Evolutionary conservation across 1,284 basidiomycete genomes (phyloP).

Genomic region (Cryptococcus jaspeensis): DNA sequence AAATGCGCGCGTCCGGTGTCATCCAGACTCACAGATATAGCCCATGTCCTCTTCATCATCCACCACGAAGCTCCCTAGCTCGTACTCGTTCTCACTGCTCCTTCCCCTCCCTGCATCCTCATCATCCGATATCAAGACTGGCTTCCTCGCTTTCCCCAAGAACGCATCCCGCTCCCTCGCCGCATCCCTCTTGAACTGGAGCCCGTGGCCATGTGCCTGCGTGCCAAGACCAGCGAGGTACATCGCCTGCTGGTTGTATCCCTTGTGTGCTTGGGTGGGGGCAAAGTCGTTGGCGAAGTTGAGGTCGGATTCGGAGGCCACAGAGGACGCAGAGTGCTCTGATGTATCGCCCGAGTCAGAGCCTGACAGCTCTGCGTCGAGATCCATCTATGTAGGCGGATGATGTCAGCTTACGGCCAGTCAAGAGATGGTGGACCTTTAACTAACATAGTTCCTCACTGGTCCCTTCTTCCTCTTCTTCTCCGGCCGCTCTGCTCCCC

Average conservation of each 20-base stretch:
- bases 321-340: slow-evolving; percentile 40
- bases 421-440: too few relatives aligned
- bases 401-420: background rate
- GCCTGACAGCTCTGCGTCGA: slow-evolving; percentile 41
- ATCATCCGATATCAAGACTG: slow-evolving; percentile 44
- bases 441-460: slow-evolving; percentile 22
- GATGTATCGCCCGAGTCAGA: slow-evolving; percentile 22
- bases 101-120: slow-evolving; percentile 19
- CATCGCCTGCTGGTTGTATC: slow-evolving; percentile 50
- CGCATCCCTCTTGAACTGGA: slow-evolving; percentile 30
- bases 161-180: slow-evolving; percentile 24
- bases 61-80: slow-evolving; percentile 45
- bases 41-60: slow-evolving; percentile 39
- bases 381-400: slow-evolving; percentile 28
- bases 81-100: slow-evolving; percentile 43
- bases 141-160: slow-evolving; percentile 42
- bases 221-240: slow-evolving; percentile 47
- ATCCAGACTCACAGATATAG: slow-evolving; percentile 18
- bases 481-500: slow-evolving; percentile 2
- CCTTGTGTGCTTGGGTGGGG: slow-evolving; percentile 53
- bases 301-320: slow-evolving; percentile 48
- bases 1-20: too few relatives aligned
- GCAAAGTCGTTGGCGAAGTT: slow-evolving; percentile 50
- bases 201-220: slow-evolving; percentile 36
- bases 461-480: slow-evolving; percentile 10